These are phyloP conservation scores for Rutstroemia sp. DNA, from an alignment of 2,329 filamentous ascomycete species.

Conservation along the genomic window DNA sequence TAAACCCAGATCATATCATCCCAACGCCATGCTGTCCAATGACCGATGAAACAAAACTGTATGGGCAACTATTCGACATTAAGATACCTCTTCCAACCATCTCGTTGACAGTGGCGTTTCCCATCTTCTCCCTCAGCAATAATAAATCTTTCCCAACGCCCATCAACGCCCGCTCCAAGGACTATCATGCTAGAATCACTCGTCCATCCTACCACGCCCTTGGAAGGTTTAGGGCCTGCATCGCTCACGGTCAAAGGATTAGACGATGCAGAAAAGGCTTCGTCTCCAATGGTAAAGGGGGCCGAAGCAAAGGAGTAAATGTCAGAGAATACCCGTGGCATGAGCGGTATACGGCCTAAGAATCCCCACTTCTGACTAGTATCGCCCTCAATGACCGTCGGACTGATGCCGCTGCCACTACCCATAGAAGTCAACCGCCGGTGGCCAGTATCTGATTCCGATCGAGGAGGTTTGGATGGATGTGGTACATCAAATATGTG, in stretches of 20 bases:
- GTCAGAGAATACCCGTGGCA: conserved; percentile 84
- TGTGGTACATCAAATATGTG: conserved; percentile 85
- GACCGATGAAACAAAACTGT: background rate
- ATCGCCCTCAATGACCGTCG: conserved; percentile 36
- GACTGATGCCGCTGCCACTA: conserved; percentile 23
- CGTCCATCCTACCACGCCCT: conserved; percentile 82
- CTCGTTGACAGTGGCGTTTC: conserved; percentile 56
- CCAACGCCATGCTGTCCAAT: background rate
- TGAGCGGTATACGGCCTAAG: conserved; percentile 71
- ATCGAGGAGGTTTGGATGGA: conserved; percentile 34
- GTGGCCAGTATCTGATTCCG: conserved; percentile 28
- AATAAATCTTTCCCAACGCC: conserved; percentile 81
- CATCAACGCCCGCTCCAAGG: conserved; percentile 71
- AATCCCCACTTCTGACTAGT: conserved; percentile 76
- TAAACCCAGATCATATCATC: conserved; percentile 3
- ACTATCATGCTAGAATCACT: conserved; percentile 67
- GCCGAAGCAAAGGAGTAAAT: conserved; percentile 77
- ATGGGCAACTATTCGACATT: conserved; percentile 26
- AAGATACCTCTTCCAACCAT: conserved; percentile 79
- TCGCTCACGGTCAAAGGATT: conserved; percentile 37
- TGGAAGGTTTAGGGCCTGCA: conserved; percentile 49
- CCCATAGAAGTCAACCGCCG: conserved; percentile 28
- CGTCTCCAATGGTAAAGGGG: conserved; percentile 78
- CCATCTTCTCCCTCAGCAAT: conserved; percentile 63
- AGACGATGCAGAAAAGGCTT: conserved; percentile 57